Evolutionary conservation across 1,284 basidiomycete genomes (phyloP).

Genomic region (Cutaneotrichosporon mucoides): DNA sequence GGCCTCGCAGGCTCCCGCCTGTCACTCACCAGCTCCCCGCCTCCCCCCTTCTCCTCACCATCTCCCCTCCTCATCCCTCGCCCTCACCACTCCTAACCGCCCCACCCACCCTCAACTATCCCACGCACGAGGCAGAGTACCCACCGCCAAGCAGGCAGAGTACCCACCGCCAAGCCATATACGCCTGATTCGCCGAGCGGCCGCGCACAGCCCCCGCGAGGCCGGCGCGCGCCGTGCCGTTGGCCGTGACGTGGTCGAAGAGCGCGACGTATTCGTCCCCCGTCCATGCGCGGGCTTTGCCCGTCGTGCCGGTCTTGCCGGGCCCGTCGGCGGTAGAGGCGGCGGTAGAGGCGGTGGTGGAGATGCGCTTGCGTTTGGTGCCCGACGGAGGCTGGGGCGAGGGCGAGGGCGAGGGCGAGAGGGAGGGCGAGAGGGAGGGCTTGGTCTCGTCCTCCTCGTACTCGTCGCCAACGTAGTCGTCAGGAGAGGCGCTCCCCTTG

Average conservation of each 20-base stretch:
- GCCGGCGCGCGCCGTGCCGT: not conserved
- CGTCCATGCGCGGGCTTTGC: conserved; percentile 6
- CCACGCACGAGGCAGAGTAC: not conserved
- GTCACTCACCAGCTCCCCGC: too few species aligned
- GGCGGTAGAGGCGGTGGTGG: not conserved
- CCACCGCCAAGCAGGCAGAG: not conserved
- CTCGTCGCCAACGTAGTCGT: too few species aligned
- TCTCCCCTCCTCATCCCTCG: too few species aligned
- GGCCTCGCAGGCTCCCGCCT: too few species aligned
- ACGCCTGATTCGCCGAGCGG: conserved; percentile 10
- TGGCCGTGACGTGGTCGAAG: conserved; percentile 4
- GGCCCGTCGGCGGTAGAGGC: not conserved
- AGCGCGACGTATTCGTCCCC: conserved; percentile 6
- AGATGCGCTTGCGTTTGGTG: not conserved
- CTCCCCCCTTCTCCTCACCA: too few species aligned
- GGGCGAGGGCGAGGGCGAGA: too few species aligned
- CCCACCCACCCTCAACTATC: too few species aligned
- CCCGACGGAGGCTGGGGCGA: not conserved
- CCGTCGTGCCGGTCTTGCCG: not conserved
- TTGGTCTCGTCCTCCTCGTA: not conserved
- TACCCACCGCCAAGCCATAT: conserved; percentile 12
- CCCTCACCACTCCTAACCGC: too few species aligned
- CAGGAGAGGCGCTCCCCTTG: too few species aligned
- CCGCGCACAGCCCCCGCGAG: conserved; percentile 3
- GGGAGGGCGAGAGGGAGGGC: not conserved